These are phyloP conservation scores for Penicillium freii DNA, from an alignment of 2,329 filamentous ascomycete species.

Conservation along the genomic window DNA sequence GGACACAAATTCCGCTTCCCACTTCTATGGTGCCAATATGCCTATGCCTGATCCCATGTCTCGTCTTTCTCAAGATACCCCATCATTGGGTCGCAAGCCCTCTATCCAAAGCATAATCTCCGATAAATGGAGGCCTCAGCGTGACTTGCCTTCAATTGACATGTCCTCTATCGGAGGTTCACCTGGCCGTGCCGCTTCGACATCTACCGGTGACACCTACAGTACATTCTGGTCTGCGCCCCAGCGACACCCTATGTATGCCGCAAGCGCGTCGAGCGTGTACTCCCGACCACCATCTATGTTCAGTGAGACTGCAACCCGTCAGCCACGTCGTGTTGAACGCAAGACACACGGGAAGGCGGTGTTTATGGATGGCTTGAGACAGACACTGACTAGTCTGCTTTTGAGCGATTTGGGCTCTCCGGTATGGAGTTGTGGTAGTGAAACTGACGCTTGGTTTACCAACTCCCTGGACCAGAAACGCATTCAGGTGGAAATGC, in stretches of 20 bases:
- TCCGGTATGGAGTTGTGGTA: slow-evolving; percentile 80
- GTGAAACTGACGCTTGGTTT: slow-evolving; percentile 91
- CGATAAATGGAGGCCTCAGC: slow-evolving; percentile 60
- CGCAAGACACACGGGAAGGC: slow-evolving; percentile 64
- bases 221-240: slow-evolving; percentile 90
- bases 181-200: slow-evolving; percentile 66
- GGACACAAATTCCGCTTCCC: slow-evolving; percentile 34
- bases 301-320: slow-evolving; percentile 39
- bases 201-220: slow-evolving; percentile 66
- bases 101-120: slow-evolving; percentile 72
- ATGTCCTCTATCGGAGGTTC: slow-evolving; percentile 60
- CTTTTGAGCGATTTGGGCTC: slow-evolving; percentile 86
- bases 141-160: slow-evolving; percentile 60
- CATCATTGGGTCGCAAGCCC: slow-evolving; percentile 52
- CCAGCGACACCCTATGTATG: slow-evolving; percentile 64
- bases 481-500: slow-evolving; percentile 44
- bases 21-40: slow-evolving; percentile 26
- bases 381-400: slow-evolving; percentile 77
- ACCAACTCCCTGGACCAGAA: slow-evolving; percentile 51
- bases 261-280: slow-evolving; percentile 60
- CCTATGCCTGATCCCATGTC: slow-evolving; percentile 33
- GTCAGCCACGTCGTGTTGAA: slow-evolving; percentile 34
- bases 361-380: slow-evolving; percentile 73
- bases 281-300: slow-evolving; percentile 47
- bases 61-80: slow-evolving; percentile 35